Percentiles rank a stretch among this genome's conserved stretches.
Evolutionary conservation across 2,329 filamentous ascomycete species (phyloP).

Genomic region (Xylaria digitata): DNA sequence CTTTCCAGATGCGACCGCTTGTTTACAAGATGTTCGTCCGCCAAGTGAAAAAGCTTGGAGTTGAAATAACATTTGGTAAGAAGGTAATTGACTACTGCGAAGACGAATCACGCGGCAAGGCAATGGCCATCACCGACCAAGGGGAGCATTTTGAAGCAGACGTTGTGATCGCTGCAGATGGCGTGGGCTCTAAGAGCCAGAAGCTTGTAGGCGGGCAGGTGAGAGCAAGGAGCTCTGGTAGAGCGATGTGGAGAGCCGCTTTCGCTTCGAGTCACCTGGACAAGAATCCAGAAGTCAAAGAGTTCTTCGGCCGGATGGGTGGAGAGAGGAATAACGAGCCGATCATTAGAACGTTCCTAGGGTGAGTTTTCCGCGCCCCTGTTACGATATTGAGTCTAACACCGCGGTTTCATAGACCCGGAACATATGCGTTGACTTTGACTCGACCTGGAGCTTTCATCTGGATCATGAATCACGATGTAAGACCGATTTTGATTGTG

Average conservation of each 20-base stretch:
- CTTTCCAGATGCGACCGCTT: constrained; percentile 66
- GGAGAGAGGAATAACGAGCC: constrained; percentile 55
- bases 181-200: constrained; percentile 59
- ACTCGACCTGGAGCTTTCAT: constrained; percentile 51
- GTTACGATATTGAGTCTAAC: constrained; percentile 44
- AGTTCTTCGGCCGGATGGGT: constrained; percentile 56
- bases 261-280: constrained; percentile 55
- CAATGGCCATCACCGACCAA: constrained; percentile 61
- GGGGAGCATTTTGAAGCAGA: constrained; percentile 62
- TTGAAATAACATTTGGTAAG: constrained; percentile 60
- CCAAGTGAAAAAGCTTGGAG: constrained; percentile 59
- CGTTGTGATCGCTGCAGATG: constrained; percentile 60
- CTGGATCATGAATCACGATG: constrained; percentile 56
- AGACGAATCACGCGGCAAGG: constrained; percentile 53
- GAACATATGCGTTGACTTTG: constrained; percentile 54
- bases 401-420: constrained; percentile 51
- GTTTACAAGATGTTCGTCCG: constrained; percentile 66
- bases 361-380: constrained; percentile 52
- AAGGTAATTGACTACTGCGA: constrained; percentile 64
- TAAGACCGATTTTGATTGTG: constrained; percentile 31
- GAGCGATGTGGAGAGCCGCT: constrained; percentile 59
- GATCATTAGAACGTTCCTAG: constrained; percentile 60
- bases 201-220: constrained; percentile 57
- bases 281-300: constrained; percentile 53
- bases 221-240: constrained; percentile 56